These are phyloP conservation scores for Sparassis latifolia DNA, from an alignment of 1,284 basidiomycete species.

Conservation along the genomic window DNA sequence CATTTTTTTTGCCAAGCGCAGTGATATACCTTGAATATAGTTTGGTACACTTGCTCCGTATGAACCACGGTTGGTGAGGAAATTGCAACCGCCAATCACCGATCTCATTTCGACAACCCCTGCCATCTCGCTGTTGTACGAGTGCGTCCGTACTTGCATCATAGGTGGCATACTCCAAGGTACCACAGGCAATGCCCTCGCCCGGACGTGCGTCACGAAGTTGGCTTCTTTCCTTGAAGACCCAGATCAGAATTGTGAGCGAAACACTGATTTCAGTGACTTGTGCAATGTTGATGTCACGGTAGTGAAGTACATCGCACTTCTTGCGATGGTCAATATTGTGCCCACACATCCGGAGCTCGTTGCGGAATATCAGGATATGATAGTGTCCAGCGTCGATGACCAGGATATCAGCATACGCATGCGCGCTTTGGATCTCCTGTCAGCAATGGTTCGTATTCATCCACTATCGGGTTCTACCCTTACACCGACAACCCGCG, in stretches of 20 bases:
- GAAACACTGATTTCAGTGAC: constrained; percentile 2
- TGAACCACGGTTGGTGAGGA: constrained; percentile 91
- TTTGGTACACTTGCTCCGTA: constrained; percentile 88
- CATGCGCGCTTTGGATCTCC: constrained; percentile 89
- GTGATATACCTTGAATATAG: constrained; percentile 33
- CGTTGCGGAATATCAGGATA: constrained; percentile 88
- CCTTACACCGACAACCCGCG: constrained; percentile 1
- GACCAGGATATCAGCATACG: constrained; percentile 95
- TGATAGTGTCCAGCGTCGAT: constrained; percentile 84
- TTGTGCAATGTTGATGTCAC: not conserved
- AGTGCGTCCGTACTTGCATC: constrained; percentile 98
- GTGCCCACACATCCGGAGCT: constrained; percentile 89
- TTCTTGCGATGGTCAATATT: constrained; percentile 94
- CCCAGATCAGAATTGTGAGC: constrained; percentile 87
- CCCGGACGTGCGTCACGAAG: constrained; percentile 88
- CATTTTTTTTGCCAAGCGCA: constrained; percentile 5
- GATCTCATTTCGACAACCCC: constrained; percentile 94
- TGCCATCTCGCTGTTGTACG: constrained; percentile 93
- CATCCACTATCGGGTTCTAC: constrained; percentile 1
- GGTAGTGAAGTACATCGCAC: constrained; percentile 92
- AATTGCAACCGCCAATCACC: constrained; percentile 89
- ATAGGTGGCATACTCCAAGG: constrained; percentile 94
- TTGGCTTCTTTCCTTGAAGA: constrained; percentile 90
- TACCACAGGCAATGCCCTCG: constrained; percentile 73
- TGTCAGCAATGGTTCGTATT: constrained; percentile 80